These are phyloP conservation scores for Pseudoturritis turrita DNA, from an alignment of 345 rosid genomes.

Conservation along the genomic window DNA sequence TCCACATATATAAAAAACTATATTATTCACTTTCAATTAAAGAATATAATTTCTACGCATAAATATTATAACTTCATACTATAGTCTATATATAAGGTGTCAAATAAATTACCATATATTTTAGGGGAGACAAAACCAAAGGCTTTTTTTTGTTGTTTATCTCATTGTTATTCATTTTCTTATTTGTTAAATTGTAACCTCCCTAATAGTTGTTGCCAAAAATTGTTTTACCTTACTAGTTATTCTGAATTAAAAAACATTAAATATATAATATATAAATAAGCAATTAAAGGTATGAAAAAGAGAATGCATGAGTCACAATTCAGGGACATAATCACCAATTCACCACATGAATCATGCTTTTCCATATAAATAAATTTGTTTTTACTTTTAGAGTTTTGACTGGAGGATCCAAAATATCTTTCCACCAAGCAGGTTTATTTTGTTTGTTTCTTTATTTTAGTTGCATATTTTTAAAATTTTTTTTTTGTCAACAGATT, in stretches of 20 bases:
- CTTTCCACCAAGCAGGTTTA: neutral
- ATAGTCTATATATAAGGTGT: neutral
- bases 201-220: neutral
- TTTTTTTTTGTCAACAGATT: too few relatives aligned
- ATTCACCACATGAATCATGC: constrained; percentile 19
- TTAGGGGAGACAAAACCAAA: neutral
- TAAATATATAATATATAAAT: neutral
- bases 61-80: neutral
- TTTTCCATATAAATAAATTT: neutral
- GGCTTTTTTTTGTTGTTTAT: neutral
- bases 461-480: neutral
- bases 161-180: neutral
- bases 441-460: neutral
- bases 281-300: neutral
- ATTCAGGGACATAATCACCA: neutral
- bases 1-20: neutral
- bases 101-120: neutral
- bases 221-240: neutral
- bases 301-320: constrained; percentile 4
- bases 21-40: neutral
- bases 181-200: neutral
- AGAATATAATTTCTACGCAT: neutral
- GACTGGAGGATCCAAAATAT: neutral
- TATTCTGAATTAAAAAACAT: neutral
- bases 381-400: neutral